phyloP scores from a whole-genome alignment of 495 filamentous ascomycete genomes.

The Penicillium herquei region DNA sequence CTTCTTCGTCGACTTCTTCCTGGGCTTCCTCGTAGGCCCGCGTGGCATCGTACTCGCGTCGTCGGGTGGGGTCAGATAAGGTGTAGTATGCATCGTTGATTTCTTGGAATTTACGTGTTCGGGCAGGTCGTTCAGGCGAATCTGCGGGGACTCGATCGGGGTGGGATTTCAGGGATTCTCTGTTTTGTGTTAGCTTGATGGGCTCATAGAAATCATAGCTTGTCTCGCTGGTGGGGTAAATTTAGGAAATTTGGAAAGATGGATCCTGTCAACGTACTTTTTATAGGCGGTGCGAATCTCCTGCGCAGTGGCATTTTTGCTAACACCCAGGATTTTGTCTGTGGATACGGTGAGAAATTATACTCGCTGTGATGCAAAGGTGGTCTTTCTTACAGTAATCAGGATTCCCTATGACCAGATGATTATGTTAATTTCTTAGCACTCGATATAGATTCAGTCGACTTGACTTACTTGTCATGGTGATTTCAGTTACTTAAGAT shows the following conservation, averaged over 20 bases:
- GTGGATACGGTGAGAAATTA: slow-evolving; percentile 8
- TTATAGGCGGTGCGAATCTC: slow-evolving; percentile 97
- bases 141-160: slow-evolving; percentile 86
- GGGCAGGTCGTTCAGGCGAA: slow-evolving; percentile 76
- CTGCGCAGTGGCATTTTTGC: slow-evolving; percentile 68
- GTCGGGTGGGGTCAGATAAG: slow-evolving; percentile 73
- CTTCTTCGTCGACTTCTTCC: slow-evolving; percentile 59
- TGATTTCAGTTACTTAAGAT: background rate
- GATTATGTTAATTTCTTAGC: background rate
- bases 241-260: background rate
- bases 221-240: background rate
- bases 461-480: slow-evolving; percentile 25
- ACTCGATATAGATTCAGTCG: background rate
- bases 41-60: slow-evolving; percentile 84
- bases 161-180: slow-evolving; percentile 90
- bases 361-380: background rate
- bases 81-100: slow-evolving; percentile 99
- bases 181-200: slow-evolving; percentile 26
- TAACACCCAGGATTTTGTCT: slow-evolving; percentile 70
- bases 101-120: slow-evolving; percentile 89
- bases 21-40: slow-evolving; percentile 53
- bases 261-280: slow-evolving; percentile 46
- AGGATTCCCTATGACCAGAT: slow-evolving; percentile 4
- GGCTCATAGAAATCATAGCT: too few species aligned
- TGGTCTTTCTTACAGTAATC: slow-evolving; percentile 24